Evolutionary conservation across 768 basidiomycete species (phyloP).

Genomic region (Lactarius akahatsu): DNA sequence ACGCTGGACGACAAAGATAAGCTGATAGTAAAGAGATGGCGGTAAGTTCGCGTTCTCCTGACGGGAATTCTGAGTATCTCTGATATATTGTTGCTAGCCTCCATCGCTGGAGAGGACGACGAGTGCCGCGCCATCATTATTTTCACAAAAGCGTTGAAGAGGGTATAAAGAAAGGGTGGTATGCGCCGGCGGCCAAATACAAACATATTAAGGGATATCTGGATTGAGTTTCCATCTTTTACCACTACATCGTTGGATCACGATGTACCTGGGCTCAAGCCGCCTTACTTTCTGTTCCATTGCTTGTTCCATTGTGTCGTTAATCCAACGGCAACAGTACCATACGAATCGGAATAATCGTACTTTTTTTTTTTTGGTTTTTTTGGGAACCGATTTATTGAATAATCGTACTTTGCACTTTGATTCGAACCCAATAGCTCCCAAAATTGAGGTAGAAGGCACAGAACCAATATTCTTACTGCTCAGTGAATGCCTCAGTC

Average conservation of each 20-base stretch:
- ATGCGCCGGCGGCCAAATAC: background rate
- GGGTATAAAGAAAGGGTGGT: background rate
- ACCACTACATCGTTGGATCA: background rate
- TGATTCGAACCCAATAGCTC: too few species aligned
- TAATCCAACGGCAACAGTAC: too few species aligned
- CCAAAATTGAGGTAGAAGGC: too few species aligned
- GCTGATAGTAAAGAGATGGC: background rate
- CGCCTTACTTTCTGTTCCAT: too few species aligned
- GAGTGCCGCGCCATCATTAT: background rate
- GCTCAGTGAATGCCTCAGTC: too few species aligned
- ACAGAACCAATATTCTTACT: too few species aligned
- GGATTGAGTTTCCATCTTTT: background rate
- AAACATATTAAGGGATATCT: background rate
- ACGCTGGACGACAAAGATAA: background rate
- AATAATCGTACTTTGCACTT: too few species aligned
- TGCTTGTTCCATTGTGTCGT: too few species aligned
- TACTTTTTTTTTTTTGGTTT: too few species aligned
- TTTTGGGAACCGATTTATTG: too few species aligned
- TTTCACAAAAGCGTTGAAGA: slow-evolving; percentile 4
- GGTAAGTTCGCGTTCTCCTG: background rate
- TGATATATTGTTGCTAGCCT: background rate
- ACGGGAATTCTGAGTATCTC: background rate
- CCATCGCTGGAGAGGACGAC: background rate
- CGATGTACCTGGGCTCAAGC: too few species aligned
- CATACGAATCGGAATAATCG: too few species aligned